phyloP scores from a whole-genome alignment of 768 basidiomycete genomes.

The Xerocomus spinulosus region DNA sequence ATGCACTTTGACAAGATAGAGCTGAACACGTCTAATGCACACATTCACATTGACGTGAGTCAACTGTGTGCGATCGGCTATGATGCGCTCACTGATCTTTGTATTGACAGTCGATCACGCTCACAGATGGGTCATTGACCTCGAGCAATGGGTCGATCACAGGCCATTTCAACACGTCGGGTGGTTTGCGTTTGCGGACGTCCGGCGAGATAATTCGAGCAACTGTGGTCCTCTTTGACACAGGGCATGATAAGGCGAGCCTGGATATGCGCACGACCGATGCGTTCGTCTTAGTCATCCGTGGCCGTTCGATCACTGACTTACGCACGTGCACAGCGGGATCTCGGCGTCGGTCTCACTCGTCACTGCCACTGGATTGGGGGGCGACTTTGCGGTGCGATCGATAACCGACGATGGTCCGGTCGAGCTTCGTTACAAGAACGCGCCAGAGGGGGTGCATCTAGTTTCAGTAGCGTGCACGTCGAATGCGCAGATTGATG shows the following conservation, averaged over 20 bases:
- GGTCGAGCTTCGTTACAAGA: constrained; percentile 25
- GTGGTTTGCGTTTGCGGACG: constrained; percentile 28
- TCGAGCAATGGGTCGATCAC: constrained; percentile 34
- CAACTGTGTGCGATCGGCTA: no score
- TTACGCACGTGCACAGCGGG: constrained; percentile 1
- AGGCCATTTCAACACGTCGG: constrained; percentile 35
- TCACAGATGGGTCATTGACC: constrained; percentile 15
- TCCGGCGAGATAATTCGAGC: constrained; percentile 33
- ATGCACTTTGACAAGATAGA: constrained; percentile 26
- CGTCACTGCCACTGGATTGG: constrained; percentile 18
- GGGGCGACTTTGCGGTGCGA: constrained; percentile 30
- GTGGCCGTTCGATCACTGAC: background rate
- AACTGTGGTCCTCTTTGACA: constrained; percentile 23
- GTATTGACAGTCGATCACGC: constrained; percentile 29
- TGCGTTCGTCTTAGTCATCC: background rate
- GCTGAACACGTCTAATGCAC: constrained; percentile 21
- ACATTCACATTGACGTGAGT: constrained; percentile 30
- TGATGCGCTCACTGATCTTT: background rate
- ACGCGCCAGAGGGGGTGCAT: constrained; percentile 27
- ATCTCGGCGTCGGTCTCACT: constrained; percentile 26
- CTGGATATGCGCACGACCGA: constrained; percentile 12
- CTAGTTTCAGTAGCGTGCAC: constrained; percentile 33
- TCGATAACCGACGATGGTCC: constrained; percentile 32
- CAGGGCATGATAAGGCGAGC: background rate
- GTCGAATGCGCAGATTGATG: constrained; percentile 29